Conservation (phyloP, 2,329 filamentous ascomycete genomes). For the Fusarium sp. region DNA sequence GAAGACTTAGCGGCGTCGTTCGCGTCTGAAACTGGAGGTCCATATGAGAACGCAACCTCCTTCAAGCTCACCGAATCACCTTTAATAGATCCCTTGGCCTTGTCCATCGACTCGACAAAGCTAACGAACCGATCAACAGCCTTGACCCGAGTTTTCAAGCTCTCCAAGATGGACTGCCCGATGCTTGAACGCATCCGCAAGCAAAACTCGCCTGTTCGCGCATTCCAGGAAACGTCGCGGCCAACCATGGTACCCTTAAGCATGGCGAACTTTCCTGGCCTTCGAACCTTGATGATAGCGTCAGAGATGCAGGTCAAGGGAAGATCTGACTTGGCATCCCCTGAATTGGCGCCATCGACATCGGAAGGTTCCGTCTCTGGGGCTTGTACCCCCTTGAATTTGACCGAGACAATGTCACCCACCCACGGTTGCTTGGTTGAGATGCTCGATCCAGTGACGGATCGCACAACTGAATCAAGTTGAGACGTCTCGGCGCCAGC, state of each 20-base stretch:
- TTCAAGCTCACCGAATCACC: constrained; percentile 73
- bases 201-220: constrained; percentile 72
- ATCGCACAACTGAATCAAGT: constrained; percentile 45
- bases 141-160: constrained; percentile 72
- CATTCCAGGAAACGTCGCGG: constrained; percentile 73
- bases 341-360: constrained; percentile 14
- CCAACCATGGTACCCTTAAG: constrained; percentile 68
- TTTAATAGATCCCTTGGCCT: constrained; percentile 67
- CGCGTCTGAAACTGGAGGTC: constrained; percentile 46
- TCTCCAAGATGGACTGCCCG: constrained; percentile 70
- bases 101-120: constrained; percentile 76
- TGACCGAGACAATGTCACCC: constrained; percentile 70
- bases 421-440: constrained; percentile 66
- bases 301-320: constrained; percentile 62
- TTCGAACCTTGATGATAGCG: constrained; percentile 68
- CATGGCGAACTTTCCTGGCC: constrained; percentile 68
- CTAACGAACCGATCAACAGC: constrained; percentile 79
- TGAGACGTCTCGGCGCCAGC: constrained; percentile 30
- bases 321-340: constrained; percentile 12
- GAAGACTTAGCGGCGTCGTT: constrained; percentile 10
- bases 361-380: constrained; percentile 31
- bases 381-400: constrained; percentile 65
- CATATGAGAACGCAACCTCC: constrained; percentile 79
- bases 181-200: constrained; percentile 72
- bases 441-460: constrained; percentile 30